Evolutionary conservation across 2,329 filamentous ascomycete species (phyloP).

Genomic region (Thermoascus crustaceus): DNA sequence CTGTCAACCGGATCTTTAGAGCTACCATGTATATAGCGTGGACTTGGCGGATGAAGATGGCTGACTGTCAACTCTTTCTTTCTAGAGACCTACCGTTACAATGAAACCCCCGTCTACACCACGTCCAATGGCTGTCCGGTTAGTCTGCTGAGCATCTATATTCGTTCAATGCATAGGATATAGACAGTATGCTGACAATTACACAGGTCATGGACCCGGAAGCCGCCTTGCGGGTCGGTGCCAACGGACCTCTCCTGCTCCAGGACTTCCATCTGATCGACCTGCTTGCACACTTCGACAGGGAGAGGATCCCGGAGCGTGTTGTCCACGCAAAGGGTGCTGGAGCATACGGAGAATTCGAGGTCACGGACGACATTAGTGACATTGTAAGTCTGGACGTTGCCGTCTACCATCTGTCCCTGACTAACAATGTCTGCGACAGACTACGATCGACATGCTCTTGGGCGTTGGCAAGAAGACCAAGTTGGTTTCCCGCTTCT

Average conservation of each 20-base stretch:
- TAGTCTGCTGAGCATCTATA: no score
- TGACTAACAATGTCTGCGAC: neutral
- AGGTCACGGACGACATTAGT: slow-evolving; percentile 42
- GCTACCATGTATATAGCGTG: neutral
- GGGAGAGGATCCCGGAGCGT: slow-evolving; percentile 34
- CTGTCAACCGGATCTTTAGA: neutral
- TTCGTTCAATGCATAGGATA: neutral
- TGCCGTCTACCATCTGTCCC: neutral
- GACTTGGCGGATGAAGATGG: neutral
- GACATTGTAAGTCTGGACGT: slow-evolving; percentile 30
- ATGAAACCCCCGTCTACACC: slow-evolving; percentile 52
- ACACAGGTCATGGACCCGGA: slow-evolving; percentile 44
- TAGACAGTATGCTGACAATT: slow-evolving; percentile 6
- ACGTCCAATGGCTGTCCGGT: slow-evolving; percentile 52
- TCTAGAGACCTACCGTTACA: slow-evolving; percentile 42
- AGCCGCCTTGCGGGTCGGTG: slow-evolving; percentile 46
- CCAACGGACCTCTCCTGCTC: slow-evolving; percentile 52
- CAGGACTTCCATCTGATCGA: slow-evolving; percentile 61
- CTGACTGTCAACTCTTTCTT: slow-evolving; percentile 5
- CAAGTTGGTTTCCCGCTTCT: slow-evolving; percentile 60
- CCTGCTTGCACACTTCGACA: slow-evolving; percentile 42
- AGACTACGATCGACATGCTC: slow-evolving; percentile 41
- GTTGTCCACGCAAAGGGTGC: slow-evolving; percentile 38
- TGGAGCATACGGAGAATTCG: slow-evolving; percentile 36
- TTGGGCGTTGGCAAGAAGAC: slow-evolving; percentile 60